A percentile compares a stretch with the other conserved stretches of the same genome.
Evolutionary conservation across 305 asterid species (phyloP).

Genomic region (Euphrasia arctica): DNA sequence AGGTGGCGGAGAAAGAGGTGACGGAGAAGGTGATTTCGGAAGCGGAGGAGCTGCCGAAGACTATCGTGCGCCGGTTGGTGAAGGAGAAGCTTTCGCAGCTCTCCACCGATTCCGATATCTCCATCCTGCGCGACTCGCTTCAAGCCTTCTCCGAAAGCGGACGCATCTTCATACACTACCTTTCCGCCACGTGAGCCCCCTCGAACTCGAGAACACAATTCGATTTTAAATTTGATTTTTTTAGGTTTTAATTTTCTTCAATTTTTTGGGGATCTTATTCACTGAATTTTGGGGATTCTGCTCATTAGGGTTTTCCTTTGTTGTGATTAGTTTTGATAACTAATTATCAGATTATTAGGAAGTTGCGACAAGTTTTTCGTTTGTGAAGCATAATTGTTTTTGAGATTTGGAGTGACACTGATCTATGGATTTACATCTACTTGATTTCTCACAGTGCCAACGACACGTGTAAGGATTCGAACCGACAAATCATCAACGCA

Average conservation of each 20-base stretch:
- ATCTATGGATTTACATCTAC: constrained; percentile 4
- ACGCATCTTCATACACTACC: constrained; percentile 82
- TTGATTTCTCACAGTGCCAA: constrained; percentile 61
- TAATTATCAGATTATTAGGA: constrained; percentile 3
- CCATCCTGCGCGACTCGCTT: constrained; percentile 69
- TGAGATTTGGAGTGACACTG: neutral
- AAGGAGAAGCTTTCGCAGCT: constrained; percentile 87
- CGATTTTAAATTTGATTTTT: neutral
- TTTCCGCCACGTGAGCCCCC: constrained; percentile 69
- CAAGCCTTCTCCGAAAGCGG: constrained; percentile 81
- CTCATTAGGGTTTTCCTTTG: constrained; percentile 27
- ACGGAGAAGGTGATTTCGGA: constrained; percentile 41
- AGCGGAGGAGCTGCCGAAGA: constrained; percentile 78
- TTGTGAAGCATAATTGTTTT: constrained; percentile 6
- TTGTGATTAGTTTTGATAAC: constrained; percentile 14
- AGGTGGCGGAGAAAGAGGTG: constrained; percentile 27
- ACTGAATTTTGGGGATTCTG: constrained; percentile 1
- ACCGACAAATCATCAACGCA: constrained; percentile 68
- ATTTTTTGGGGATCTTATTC: constrained; percentile 8
- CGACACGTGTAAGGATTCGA: constrained; percentile 82
- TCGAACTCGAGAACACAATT: neutral
- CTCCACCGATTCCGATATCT: constrained; percentile 56
- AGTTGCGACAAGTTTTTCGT: constrained; percentile 1
- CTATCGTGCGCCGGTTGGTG: constrained; percentile 83
- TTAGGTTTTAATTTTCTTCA: neutral